phyloP scores from a whole-genome alignment of 73 alveolate species.

The Vitrella brassicaformis region DNA sequence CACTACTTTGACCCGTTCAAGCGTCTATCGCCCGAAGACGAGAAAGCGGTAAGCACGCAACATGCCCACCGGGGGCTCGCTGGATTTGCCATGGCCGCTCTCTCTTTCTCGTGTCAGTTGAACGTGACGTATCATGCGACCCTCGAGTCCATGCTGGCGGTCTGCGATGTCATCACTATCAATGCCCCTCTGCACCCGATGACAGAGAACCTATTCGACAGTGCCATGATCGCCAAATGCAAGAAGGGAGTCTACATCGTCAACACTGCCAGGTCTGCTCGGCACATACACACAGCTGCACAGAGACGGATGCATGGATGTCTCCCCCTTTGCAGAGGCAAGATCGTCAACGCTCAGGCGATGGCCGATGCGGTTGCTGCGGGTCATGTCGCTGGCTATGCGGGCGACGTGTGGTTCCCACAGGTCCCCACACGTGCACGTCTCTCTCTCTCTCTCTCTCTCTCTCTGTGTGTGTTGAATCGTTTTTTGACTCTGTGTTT shows the following conservation, averaged over 20 bases:
- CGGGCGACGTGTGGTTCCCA: conserved; percentile 38
- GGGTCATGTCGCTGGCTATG: conserved; percentile 12
- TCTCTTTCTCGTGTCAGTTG: too few relatives aligned
- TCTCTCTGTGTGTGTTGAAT: too few relatives aligned
- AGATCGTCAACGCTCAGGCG: conserved; percentile 12
- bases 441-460: too few relatives aligned
- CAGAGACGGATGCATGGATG: too few relatives aligned
- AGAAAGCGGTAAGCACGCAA: too few relatives aligned
- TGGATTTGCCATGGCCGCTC: too few relatives aligned
- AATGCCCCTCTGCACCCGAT: conserved; percentile 31
- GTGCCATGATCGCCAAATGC: not conserved
- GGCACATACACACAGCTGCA: too few relatives aligned
- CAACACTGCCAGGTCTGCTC: conserved; percentile 37
- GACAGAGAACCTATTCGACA: conserved; percentile 8
- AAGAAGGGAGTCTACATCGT: not conserved
- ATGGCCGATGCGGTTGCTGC: conserved; percentile 8
- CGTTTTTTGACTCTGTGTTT: not conserved
- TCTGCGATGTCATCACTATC: conserved; percentile 22
- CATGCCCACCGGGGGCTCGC: too few relatives aligned
- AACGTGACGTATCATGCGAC: conserved; percentile 13
- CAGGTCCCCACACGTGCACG: not conserved
- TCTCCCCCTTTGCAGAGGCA: too few relatives aligned
- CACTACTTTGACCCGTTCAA: conserved; percentile 25
- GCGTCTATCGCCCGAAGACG: conserved; percentile 2
- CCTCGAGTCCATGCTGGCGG: conserved; percentile 13